Evolutionary conservation across 805 yeast species (phyloP).

Genomic region (Saturnispora silvae): DNA sequence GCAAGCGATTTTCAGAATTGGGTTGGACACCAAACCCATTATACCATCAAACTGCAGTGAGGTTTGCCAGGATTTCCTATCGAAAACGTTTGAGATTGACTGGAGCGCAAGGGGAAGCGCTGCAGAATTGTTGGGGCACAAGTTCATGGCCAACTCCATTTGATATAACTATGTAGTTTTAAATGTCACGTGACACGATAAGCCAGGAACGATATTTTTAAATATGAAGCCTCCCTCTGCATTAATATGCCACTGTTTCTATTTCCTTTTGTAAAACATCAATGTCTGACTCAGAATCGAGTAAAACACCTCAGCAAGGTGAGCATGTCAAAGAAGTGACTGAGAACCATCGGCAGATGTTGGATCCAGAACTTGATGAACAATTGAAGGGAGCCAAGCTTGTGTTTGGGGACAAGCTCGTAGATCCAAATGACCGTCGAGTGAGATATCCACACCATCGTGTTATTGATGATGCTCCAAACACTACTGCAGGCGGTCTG

Average conservation of each 20-base stretch:
- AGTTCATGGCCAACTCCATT: conserved; percentile 4
- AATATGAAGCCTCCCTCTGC: too few species aligned
- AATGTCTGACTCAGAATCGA: neutral
- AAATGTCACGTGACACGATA: too few species aligned
- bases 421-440: conserved; percentile 12
- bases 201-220: too few species aligned
- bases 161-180: too few species aligned
- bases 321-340: neutral
- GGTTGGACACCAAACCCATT: conserved; percentile 72
- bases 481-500: conserved; percentile 1
- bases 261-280: neutral
- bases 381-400: conserved; percentile 9
- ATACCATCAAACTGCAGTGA: conserved; percentile 65
- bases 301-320: neutral
- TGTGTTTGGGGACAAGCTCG: conserved; percentile 11
- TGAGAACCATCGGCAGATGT: too few species aligned
- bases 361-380: neutral
- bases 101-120: conserved; percentile 54
- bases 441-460: conserved; percentile 9
- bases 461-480: neutral
- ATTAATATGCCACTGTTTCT: too few species aligned
- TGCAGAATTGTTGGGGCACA: conserved; percentile 3
- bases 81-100: conserved; percentile 63
- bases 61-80: conserved; percentile 58
- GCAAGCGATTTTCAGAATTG: conserved; percentile 95